Percentiles rank a stretch among this genome's conserved stretches.
Conservation (phyloP, 805 yeast genomes). For the Candida silvatica region DNA sequence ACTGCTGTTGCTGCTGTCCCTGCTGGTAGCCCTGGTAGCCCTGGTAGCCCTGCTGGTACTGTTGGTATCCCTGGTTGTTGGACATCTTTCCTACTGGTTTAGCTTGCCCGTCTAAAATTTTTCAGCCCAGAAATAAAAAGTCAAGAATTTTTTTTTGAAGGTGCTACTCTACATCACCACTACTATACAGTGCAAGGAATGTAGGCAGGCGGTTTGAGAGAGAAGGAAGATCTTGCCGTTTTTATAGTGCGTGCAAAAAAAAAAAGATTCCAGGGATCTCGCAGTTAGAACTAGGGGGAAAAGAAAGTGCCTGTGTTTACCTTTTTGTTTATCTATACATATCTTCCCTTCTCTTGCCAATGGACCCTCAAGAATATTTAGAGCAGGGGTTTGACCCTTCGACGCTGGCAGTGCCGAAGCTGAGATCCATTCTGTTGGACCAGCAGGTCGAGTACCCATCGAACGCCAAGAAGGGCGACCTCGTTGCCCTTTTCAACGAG, state of each 20-base stretch:
- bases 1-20: constrained; percentile 5
- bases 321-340: neutral
- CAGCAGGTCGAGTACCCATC: constrained; percentile 56
- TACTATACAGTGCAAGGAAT: no score
- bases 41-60: constrained; percentile 5
- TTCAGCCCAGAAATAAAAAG: no score
- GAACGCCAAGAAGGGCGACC: constrained; percentile 58
- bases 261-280: no score
- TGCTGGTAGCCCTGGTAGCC: constrained; percentile 6
- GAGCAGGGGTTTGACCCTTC: constrained; percentile 54
- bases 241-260: no score
- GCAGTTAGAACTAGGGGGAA: neutral
- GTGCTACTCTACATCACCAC: no score
- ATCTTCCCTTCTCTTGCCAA: constrained; percentile 5
- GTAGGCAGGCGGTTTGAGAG: no score
- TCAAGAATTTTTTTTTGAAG: no score
- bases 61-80: constrained; percentile 12
- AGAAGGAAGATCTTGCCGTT: no score
- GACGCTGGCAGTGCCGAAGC: constrained; percentile 55
- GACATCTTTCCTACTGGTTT: constrained; percentile 19
- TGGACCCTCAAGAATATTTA: constrained; percentile 30
- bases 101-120: no score
- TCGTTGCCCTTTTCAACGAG: constrained; percentile 51
- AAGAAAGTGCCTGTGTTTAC: neutral
- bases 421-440: constrained; percentile 56